Evolutionary conservation across 1,284 basidiomycete genomes (phyloP), one percentile per base, ranked within the genome.

Genomic region (Cutaneotrichosporon spelunceum): DNA sequence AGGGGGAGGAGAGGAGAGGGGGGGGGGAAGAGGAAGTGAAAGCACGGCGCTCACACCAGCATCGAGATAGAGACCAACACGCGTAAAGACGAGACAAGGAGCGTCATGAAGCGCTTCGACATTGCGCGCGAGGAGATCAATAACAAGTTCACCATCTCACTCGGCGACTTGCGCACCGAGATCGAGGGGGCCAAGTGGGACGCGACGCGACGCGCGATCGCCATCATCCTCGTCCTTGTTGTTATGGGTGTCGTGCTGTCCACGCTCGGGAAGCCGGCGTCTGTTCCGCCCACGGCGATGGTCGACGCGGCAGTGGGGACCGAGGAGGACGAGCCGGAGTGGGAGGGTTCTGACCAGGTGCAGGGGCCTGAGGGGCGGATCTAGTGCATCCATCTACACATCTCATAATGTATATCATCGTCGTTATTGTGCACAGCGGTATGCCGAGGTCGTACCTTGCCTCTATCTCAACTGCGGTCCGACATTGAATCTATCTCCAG

Each of bases 21-120:
- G n/a, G n/a, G n/a, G n/a, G n/a, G n/a, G n/a, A n/a, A n/a, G n/a
- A n/a, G n/a, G n/a, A n/a, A n/a, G n/a, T 26, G 34, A 36, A 9
- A 16, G 21, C 5, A 8, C 2, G n/a, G 23, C n/a, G 53, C 54
- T 61, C 39, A 60, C 27, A 11, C 10, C 62, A 74, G 65, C n/a
- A 90, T 95, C 61, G 93, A 98, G 77, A 92, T 99, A 84, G 95
- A 99, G 62, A 84, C 98, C 70, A 93, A 96, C 74, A 93, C 87
- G 66, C 84, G 94, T 62, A 98, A 95, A 81, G 90, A 89, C 68
- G 96, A 99, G 76, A 86, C 88, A n/a, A 90, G 88, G 73, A 84
- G 88, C 14, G 93, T 96, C 61, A 78, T 91, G 68, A 97, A 96
- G 80, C 84, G 84, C 49, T 87, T 89, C 70, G 93, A 95, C 70